Base-by-base conservation (phyloP, 495 filamentous ascomycete species). In the Cercophora sp. region DNA sequence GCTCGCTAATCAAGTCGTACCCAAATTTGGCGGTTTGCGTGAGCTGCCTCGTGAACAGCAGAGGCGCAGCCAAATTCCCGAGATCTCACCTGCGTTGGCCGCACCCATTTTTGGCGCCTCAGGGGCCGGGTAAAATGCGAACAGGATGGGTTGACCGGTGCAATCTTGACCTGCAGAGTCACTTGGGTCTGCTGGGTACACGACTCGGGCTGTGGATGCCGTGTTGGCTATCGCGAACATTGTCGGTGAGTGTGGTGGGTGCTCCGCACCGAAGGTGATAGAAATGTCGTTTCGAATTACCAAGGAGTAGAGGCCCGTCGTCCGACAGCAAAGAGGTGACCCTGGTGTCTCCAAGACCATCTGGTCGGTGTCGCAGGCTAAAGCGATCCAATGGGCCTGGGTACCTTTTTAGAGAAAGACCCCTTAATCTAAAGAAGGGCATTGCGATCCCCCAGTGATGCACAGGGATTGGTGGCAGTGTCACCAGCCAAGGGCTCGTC, bases 1-100 rank as follows among this genome's bases (percentile, higher is more conserved):
- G 13, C 18, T 41, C 37, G 44, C 15, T 24, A 47, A 47, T 31
- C 15, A 20, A 32, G 44, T 34, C 44, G 44, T 11, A 47, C 44
- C 24, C 3, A 18, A 16, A n/a, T n/a, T n/a, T n/a, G n/a, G n/a
- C n/a, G n/a, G n/a, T 32, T 47, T 15, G 13, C 25, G 44, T 16
- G 44, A 47, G 24, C 1, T 18, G 44, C 11, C 11, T 47, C 27
- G 44, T 22, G 44, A 29, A 16, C 16, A 47, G 24, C 25, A 18
- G 44, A 16, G 44, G 44, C 44, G 24, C 24, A 29, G 44, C 8
- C 29, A 32, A 32, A 6, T n/a, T n/a, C n/a, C n/a, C 29, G 8
- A 6, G 29, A 32, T 32, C 29, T 32, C 8, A 32, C 29, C 29
- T 6, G 29, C 29, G 13, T n/a, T n/a, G n/a, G n/a, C n/a, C n/a